Evolutionary conservation across 495 filamentous ascomycete genomes (phyloP).

Genomic region (Peziza echinospora): DNA sequence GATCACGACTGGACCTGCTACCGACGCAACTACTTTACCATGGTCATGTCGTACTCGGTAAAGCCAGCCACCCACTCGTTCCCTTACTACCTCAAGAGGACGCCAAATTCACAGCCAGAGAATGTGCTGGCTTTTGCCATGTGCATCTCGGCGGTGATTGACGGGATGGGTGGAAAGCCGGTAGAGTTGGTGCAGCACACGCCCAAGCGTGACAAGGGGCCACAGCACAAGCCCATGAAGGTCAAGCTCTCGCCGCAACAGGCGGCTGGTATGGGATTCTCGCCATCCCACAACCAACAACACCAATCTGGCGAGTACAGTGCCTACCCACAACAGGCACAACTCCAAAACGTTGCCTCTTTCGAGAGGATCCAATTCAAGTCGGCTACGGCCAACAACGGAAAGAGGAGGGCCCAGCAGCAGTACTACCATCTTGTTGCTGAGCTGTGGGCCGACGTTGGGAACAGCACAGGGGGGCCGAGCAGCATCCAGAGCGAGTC

Average conservation of each 20-base stretch:
- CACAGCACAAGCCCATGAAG: constrained; percentile 53
- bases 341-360: constrained; percentile 30
- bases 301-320: background rate
- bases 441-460: constrained; percentile 65
- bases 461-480: constrained; percentile 14
- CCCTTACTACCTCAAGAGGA: constrained; percentile 27
- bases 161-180: constrained; percentile 49
- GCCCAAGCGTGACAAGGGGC: constrained; percentile 83
- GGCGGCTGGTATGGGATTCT: constrained; percentile 19
- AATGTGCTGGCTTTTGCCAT: constrained; percentile 52
- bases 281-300: constrained; percentile 1
- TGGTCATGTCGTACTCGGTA: constrained; percentile 61
- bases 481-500: constrained; percentile 20
- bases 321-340: background rate
- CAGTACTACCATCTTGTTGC: constrained; percentile 88
- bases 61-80: constrained; percentile 27
- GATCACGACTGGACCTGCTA: constrained; percentile 94
- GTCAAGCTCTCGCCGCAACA: constrained; percentile 43
- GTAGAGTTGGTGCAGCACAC: constrained; percentile 89
- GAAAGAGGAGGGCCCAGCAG: constrained; percentile 73
- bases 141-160: constrained; percentile 71
- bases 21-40: constrained; percentile 80
- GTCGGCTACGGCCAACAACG: constrained; percentile 88
- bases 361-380: constrained; percentile 97
- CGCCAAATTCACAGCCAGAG: constrained; percentile 20